phyloP scores from a whole-genome alignment of 768 basidiomycete genomes.

The Leucocoprinus sp. region DNA sequence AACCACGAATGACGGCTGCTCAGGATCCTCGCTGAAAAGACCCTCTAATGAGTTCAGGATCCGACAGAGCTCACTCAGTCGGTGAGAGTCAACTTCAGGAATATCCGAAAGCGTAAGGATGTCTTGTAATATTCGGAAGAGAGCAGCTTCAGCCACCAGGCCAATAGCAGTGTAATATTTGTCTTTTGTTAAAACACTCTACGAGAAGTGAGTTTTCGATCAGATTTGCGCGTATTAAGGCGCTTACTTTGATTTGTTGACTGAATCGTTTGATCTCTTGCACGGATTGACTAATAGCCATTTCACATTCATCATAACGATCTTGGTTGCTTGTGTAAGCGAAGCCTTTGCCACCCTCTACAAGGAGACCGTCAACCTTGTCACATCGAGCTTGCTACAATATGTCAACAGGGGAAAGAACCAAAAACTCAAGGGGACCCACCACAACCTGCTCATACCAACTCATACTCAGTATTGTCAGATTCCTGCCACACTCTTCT shows the following conservation, averaged over 20 bases:
- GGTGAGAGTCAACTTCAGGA: conserved; percentile 78
- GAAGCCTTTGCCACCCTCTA: conserved; percentile 57
- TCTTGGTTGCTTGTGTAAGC: conserved; percentile 61
- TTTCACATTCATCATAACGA: conserved; percentile 71
- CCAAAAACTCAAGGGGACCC: conserved; percentile 18
- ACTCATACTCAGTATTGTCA: conserved; percentile 53
- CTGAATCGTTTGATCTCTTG: conserved; percentile 56
- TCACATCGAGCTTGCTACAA: conserved; percentile 42
- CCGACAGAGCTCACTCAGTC: conserved; percentile 73
- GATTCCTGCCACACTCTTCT: conserved; percentile 38
- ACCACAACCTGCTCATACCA: conserved; percentile 70
- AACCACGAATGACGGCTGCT: conserved; percentile 66
- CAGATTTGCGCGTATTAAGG: background rate
- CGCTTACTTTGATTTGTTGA: conserved; percentile 66
- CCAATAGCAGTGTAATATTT: conserved; percentile 72
- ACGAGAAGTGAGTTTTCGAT: background rate
- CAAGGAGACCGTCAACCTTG: conserved; percentile 34
- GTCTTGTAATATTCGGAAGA: conserved; percentile 61
- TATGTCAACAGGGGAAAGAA: conserved; percentile 1
- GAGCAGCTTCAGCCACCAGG: conserved; percentile 54
- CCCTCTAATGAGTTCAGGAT: conserved; percentile 75
- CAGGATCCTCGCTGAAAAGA: conserved; percentile 62
- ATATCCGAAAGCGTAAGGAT: conserved; percentile 79
- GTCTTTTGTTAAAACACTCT: conserved; percentile 64
- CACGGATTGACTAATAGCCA: conserved; percentile 51